Evolutionary conservation across 2,329 filamentous ascomycete species (phyloP).

Genomic region (Fusarium tanahbumbuense): DNA sequence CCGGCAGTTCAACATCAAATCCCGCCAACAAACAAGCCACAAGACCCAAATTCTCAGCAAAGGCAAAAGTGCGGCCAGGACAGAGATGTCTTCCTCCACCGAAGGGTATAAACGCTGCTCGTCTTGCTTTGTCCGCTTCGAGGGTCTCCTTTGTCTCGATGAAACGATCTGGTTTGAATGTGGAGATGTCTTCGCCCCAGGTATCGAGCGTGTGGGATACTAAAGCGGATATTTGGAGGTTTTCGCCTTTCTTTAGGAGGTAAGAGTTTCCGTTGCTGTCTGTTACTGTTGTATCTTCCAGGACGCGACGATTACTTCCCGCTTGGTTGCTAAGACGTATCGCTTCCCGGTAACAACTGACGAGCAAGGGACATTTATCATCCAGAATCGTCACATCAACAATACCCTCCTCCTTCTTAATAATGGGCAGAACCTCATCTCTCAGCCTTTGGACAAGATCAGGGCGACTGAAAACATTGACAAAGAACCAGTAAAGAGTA

Average conservation of each 20-base stretch:
- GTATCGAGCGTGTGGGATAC: slow-evolving; percentile 13
- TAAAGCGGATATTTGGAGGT: slow-evolving; percentile 19
- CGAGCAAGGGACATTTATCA: slow-evolving; percentile 52
- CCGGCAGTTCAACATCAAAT: slow-evolving; percentile 8
- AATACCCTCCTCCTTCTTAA: slow-evolving; percentile 23
- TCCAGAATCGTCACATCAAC: slow-evolving; percentile 53
- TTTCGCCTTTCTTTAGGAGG: slow-evolving; percentile 30
- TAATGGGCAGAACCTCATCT: slow-evolving; percentile 44
- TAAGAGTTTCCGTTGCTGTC: slow-evolving; percentile 28
- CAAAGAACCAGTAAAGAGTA: slow-evolving; percentile 53
- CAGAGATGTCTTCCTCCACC: slow-evolving; percentile 29
- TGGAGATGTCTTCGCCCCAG: slow-evolving; percentile 23
- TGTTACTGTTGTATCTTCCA: slow-evolving; percentile 26
- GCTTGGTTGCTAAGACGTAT: slow-evolving; percentile 22
- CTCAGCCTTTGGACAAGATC: slow-evolving; percentile 47
- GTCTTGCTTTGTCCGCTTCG: slow-evolving; percentile 10
- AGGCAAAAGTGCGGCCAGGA: slow-evolving; percentile 30
- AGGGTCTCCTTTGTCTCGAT: slow-evolving; percentile 21
- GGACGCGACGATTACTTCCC: slow-evolving; percentile 21
- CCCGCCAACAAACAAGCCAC: slow-evolving; percentile 27
- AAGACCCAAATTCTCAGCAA: slow-evolving; percentile 31
- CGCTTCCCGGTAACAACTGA: slow-evolving; percentile 24
- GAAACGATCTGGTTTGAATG: slow-evolving; percentile 27
- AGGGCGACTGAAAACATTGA: slow-evolving; percentile 47
- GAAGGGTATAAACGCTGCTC: slow-evolving; percentile 21